Evolutionary conservation across 208 protist genomes (phyloP).

Genomic region (Tritrichomonas musculus): DNA sequence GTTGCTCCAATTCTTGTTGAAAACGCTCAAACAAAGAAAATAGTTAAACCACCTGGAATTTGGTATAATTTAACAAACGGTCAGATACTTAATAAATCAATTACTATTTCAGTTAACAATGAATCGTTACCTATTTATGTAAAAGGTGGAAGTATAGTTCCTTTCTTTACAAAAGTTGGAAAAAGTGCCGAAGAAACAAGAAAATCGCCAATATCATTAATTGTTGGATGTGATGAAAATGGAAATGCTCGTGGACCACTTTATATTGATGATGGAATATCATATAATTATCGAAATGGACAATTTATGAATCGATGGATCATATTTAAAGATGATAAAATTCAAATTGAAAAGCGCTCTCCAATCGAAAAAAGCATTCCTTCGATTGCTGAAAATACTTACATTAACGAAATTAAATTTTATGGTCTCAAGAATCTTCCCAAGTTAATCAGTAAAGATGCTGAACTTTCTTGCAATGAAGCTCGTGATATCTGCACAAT

Average conservation of each 20-base stretch:
- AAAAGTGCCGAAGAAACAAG: too few relatives aligned
- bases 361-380: too few relatives aligned
- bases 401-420: too few relatives aligned
- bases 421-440: too few relatives aligned
- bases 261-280: conserved; percentile 44
- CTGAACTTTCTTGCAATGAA: too few relatives aligned
- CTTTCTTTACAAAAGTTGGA: too few relatives aligned
- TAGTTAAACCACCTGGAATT: too few relatives aligned
- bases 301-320: not conserved
- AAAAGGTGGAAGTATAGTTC: conserved; percentile 74
- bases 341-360: too few relatives aligned
- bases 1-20: conserved; percentile 71
- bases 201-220: conserved; percentile 51
- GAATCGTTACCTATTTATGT: conserved; percentile 73
- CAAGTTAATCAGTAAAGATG: too few relatives aligned
- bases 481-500: too few relatives aligned
- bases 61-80: conserved; percentile 22
- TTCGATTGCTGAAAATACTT: too few relatives aligned
- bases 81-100: conserved; percentile 44
- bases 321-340: not conserved
- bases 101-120: not conserved
- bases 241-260: conserved; percentile 29
- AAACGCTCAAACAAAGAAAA: conserved; percentile 45
- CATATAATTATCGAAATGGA: conserved; percentile 13
- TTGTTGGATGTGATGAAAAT: conserved; percentile 46